Percentiles rank a stretch among this genome's conserved stretches.
phyloP scores from a whole-genome alignment of 208 protist genomes.

The Angomonas desouzai region DNA sequence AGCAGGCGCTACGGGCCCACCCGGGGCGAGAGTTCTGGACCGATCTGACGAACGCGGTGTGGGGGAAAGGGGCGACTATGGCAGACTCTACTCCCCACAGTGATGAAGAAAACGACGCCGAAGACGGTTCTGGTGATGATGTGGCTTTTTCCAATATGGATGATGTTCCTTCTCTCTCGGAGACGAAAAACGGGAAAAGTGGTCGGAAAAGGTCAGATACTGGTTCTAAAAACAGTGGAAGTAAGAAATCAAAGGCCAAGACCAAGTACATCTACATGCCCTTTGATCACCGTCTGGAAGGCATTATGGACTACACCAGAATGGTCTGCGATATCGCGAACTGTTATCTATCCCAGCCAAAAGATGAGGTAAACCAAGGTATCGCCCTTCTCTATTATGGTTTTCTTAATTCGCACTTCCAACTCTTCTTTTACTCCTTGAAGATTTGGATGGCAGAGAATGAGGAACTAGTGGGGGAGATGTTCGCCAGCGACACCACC shows the following conservation, averaged over 20 bases:
- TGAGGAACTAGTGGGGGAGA: not conserved
- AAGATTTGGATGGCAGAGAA: conserved; percentile 4
- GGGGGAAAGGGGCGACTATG: not conserved
- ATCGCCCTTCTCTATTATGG: conserved; percentile 1
- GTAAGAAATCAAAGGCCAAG: not conserved
- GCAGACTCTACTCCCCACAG: not conserved
- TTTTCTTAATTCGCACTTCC: conserved; percentile 4
- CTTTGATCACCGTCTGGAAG: not conserved
- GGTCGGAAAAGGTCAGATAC: no score
- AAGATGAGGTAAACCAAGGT: not conserved
- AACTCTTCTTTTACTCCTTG: conserved; percentile 1
- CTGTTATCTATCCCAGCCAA: not conserved
- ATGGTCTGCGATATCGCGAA: conserved; percentile 5
- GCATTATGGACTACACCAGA: conserved; percentile 2
- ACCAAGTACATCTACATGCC: conserved; percentile 8
- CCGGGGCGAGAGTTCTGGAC: conserved; percentile 32
- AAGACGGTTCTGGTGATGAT: not conserved
- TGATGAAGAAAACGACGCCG: not conserved
- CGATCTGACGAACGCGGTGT: conserved; percentile 14
- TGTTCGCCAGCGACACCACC: not conserved
- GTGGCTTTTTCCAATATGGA: no score
- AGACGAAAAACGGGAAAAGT: no score
- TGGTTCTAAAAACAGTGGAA: not conserved
- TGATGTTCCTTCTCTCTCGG: no score
- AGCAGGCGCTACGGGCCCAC: conserved; percentile 36